A percentile compares a stretch with the other conserved stretches of the same genome.
Conservation (phyloP, 352 stramenopile species). For the Phytophthora constricta region DNA sequence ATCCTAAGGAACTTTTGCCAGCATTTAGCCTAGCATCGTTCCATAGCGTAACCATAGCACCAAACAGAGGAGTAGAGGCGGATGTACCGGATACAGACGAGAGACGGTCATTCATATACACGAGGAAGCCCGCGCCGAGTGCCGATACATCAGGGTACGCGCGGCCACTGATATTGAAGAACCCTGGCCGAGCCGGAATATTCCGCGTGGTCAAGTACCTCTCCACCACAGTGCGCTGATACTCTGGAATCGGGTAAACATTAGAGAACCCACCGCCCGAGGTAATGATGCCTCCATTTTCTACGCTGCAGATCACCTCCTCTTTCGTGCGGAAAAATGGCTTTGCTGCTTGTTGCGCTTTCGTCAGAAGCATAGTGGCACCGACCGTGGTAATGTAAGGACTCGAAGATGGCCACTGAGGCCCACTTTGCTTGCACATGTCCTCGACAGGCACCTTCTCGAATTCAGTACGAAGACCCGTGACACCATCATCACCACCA, state of each 20-base stretch:
- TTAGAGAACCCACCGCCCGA: slow-evolving; percentile 91
- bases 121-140: slow-evolving; percentile 71
- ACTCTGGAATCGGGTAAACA: slow-evolving; percentile 74
- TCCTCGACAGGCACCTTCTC: slow-evolving; percentile 56
- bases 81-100: slow-evolving; percentile 84
- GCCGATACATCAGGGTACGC: slow-evolving; percentile 91
- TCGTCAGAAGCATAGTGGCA: slow-evolving; percentile 77
- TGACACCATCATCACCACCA: slow-evolving; percentile 89
- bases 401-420: slow-evolving; percentile 81
- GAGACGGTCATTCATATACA: slow-evolving; percentile 59
- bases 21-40: slow-evolving; percentile 86
- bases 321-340: slow-evolving; percentile 72
- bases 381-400: slow-evolving; percentile 93
- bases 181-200: slow-evolving; percentile 51
- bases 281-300: slow-evolving; percentile 81
- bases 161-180: slow-evolving; percentile 87
- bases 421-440: slow-evolving; percentile 67
- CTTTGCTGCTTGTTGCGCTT: slow-evolving; percentile 28
- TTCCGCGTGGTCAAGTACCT: slow-evolving; percentile 67
- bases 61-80: slow-evolving; percentile 83
- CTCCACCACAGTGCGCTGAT: slow-evolving; percentile 70
- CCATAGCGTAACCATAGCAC: slow-evolving; percentile 88
- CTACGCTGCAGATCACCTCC: slow-evolving; percentile 81
- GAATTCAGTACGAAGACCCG: slow-evolving; percentile 72
- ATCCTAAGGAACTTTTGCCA: slow-evolving; percentile 84